A percentile compares a stretch with the other conserved stretches of the same genome.
Evolutionary conservation across 257 asterid species (phyloP).

Genomic region (Ocimum tenuiflorum): DNA sequence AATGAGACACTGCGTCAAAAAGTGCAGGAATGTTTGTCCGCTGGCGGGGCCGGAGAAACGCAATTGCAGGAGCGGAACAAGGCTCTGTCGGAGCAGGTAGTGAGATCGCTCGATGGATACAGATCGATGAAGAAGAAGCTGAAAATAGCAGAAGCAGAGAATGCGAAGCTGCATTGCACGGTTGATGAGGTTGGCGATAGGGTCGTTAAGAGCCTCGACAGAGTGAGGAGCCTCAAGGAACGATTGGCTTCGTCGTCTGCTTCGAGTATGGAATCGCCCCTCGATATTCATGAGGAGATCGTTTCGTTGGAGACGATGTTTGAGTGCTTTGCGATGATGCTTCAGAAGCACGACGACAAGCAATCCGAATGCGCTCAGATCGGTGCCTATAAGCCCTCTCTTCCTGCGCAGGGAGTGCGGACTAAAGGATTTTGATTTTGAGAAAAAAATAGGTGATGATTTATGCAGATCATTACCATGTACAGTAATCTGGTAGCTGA

Average conservation of each 20-base stretch:
- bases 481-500: background rate
- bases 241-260: background rate
- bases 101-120: slow-evolving; percentile 47
- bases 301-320: slow-evolving; percentile 42
- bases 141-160: slow-evolving; percentile 41
- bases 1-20: slow-evolving; percentile 43
- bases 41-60: slow-evolving; percentile 25
- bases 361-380: slow-evolving; percentile 34
- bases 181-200: slow-evolving; percentile 46
- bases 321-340: slow-evolving; percentile 30
- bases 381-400: slow-evolving; percentile 34
- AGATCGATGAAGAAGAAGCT: slow-evolving; percentile 50
- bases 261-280: background rate
- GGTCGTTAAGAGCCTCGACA: slow-evolving; percentile 33
- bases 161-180: slow-evolving; percentile 19
- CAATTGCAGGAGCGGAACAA: slow-evolving; percentile 52
- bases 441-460: slow-evolving; percentile 10
- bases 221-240: slow-evolving; percentile 38
- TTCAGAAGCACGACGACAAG: slow-evolving; percentile 9
- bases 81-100: slow-evolving; percentile 46
- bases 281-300: slow-evolving; percentile 37
- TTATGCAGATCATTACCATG: slow-evolving; percentile 16
- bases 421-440: background rate
- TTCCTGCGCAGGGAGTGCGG: slow-evolving; percentile 25
- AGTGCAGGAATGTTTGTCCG: slow-evolving; percentile 34